Base-by-base conservation (phyloP, 2,329 filamentous ascomycete genomes). In the Mariannaea sp. region DNA sequence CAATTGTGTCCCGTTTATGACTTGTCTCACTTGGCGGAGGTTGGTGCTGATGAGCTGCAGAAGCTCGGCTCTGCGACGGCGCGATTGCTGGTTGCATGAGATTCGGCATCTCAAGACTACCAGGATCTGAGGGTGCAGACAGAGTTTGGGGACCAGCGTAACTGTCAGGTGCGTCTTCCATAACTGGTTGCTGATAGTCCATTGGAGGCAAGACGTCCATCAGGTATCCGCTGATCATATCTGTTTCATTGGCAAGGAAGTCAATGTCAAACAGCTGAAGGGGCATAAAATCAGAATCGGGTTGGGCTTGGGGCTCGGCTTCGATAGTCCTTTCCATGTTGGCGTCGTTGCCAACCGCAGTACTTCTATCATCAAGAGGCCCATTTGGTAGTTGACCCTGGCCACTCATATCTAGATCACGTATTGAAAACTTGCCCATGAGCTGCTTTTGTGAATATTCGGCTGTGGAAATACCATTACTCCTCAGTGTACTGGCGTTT, bases 151-250 rank as follows among this genome's bases (percentile, higher is more conserved):
- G 5, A 32, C n/a, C 14, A 32, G 20, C 20, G 14, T 41, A 30
- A n/a, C 7, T 14, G 35, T n/a, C 33, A 16, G 33, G 14, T 13
- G 22, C 24, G 14, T 49, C 32, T 5, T 49, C 24, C 12, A 30
- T 41, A 12, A 14, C 40, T 20, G 10, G 33, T 19, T 29, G 14
- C 20, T 43, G 47, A 27, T 50, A 50, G 19, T 54, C 30, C 27
- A 45, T 16, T 12, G 29, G 26, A 5, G 46, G 29, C 22, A 54
- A 50, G 6, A 35, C 36, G 9, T 39, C 35, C 20, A 32, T 32
- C 9, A 57, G 41, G 30, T 57, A 50, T 35, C 54, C 32, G 17
- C 42, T 53, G 32, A 54, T 54, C 50, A 57, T 53, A 22, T 53
- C 55, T 38, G 54, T 35, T 42, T 54, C 55, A 39, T 54, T 53